phyloP scores from a whole-genome alignment of 345 rosid species.

The Hibiscus syriacus region DNA sequence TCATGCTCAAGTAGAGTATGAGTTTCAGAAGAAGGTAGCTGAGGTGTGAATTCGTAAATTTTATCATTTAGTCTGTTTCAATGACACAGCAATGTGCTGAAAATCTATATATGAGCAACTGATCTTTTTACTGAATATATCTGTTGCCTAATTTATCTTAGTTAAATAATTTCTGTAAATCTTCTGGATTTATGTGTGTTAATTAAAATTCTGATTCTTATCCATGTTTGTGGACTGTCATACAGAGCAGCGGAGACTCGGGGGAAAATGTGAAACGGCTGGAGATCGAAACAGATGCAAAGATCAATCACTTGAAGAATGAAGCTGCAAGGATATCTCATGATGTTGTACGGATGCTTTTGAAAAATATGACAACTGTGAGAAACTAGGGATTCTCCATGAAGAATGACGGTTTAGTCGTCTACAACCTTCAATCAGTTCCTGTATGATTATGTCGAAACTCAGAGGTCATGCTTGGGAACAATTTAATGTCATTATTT shows the following conservation, averaged over 20 bases:
- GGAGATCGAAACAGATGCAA: slow-evolving; percentile 61
- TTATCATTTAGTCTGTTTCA: neutral
- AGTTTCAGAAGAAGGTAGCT: slow-evolving; percentile 61
- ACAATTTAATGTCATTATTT: neutral
- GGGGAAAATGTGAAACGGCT: slow-evolving; percentile 87
- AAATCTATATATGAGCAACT: neutral
- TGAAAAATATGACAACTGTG: slow-evolving; percentile 57
- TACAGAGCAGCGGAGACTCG: slow-evolving; percentile 82
- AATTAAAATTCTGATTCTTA: neutral
- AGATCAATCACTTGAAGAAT: slow-evolving; percentile 54
- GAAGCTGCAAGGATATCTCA: slow-evolving; percentile 49
- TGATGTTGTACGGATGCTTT: slow-evolving; percentile 65
- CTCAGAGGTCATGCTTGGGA: neutral
- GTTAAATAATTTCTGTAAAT: neutral
- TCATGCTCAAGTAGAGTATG: slow-evolving; percentile 58
- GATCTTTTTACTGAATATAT: neutral
- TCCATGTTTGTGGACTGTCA: slow-evolving; percentile 3
- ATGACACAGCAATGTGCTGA: neutral
- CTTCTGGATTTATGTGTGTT: neutral
- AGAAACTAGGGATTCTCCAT: slow-evolving; percentile 31
- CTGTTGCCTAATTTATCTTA: neutral
- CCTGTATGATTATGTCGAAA: neutral
- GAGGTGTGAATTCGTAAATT: slow-evolving; percentile 37
- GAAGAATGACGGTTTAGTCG: neutral
- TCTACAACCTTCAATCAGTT: neutral